Conservation (phyloP, 345 rosid genomes). For the Isatis tinctoria region DNA sequence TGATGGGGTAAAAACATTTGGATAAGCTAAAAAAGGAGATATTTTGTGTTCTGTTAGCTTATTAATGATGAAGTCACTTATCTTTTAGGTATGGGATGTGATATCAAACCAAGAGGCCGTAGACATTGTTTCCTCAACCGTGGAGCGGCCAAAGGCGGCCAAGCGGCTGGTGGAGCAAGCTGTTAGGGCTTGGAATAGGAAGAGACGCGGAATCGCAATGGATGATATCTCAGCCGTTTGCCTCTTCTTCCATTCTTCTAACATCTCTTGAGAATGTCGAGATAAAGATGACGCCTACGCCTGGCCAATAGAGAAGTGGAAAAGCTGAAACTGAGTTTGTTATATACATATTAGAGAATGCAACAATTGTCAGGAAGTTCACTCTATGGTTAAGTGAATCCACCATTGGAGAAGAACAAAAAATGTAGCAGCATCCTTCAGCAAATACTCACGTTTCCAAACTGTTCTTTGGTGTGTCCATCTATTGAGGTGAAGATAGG, state of each 20-base stretch:
- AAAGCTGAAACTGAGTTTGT: too few species aligned
- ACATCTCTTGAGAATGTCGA: too few species aligned
- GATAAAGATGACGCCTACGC: too few species aligned
- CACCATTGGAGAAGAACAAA: too few species aligned
- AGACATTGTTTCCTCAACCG: slow-evolving; percentile 54
- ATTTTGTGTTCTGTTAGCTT: background rate
- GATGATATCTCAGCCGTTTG: slow-evolving; percentile 95
- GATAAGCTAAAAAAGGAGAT: background rate
- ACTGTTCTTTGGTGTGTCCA: too few species aligned
- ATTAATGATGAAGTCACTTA: background rate
- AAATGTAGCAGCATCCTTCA: too few species aligned
- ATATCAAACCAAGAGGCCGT: slow-evolving; percentile 82
- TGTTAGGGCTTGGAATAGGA: slow-evolving; percentile 60
- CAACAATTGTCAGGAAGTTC: too few species aligned
- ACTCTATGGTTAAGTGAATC: too few species aligned
- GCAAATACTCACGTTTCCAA: too few species aligned
- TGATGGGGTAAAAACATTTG: slow-evolving; percentile 65
- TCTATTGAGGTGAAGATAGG: too few species aligned
- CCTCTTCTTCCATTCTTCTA: slow-evolving; percentile 64
- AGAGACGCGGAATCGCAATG: slow-evolving; percentile 74
- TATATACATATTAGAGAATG: too few species aligned
- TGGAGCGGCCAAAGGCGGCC: slow-evolving; percentile 62
- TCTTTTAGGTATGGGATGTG: slow-evolving; percentile 82
- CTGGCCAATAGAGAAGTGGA: too few species aligned
- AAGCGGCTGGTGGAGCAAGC: slow-evolving; percentile 63